Conservation (phyloP, 805 yeast species). For the Komagataella pseudopastoris region DNA sequence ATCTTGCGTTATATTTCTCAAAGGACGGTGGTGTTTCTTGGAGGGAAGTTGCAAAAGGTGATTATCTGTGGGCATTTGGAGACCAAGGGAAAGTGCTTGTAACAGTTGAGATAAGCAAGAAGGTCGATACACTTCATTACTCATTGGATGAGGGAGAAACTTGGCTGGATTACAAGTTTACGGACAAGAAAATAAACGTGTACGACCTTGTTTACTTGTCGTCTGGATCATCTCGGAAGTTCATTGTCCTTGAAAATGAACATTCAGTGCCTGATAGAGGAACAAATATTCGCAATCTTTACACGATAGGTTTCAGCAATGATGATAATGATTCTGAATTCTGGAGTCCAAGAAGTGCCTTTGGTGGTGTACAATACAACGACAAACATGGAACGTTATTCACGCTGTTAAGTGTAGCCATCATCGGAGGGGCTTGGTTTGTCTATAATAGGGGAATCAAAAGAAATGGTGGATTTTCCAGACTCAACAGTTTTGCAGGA, state of each 20-base stretch:
- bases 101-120: conserved; percentile 42
- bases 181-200: conserved; percentile 40
- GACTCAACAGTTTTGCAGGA: conserved; percentile 77
- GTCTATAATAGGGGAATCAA: conserved; percentile 74
- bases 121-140: conserved; percentile 45
- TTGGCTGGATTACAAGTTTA: conserved; percentile 59
- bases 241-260: conserved; percentile 52
- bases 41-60: conserved; percentile 65
- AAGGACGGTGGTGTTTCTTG: conserved; percentile 88
- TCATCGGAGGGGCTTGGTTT: conserved; percentile 41
- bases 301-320: conserved; percentile 10
- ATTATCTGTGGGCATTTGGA: conserved; percentile 89
- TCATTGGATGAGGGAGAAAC: conserved; percentile 71
- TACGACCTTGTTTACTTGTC: conserved; percentile 82
- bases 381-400: conserved; percentile 73
- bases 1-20: conserved; percentile 56
- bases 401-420: conserved; percentile 51
- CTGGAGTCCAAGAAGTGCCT: conserved; percentile 56
- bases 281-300: conserved; percentile 38
- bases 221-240: conserved; percentile 73
- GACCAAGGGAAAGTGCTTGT: conserved; percentile 86
- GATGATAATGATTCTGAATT: conserved; percentile 44
- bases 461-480: conserved; percentile 60
- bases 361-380: conserved; percentile 49
- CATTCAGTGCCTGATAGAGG: conserved; percentile 36